These are phyloP conservation scores for Antitrichia curtipendula DNA, from an alignment of 225 moss, liverwort and hornwort genomes.

Conservation along the genomic window DNA sequence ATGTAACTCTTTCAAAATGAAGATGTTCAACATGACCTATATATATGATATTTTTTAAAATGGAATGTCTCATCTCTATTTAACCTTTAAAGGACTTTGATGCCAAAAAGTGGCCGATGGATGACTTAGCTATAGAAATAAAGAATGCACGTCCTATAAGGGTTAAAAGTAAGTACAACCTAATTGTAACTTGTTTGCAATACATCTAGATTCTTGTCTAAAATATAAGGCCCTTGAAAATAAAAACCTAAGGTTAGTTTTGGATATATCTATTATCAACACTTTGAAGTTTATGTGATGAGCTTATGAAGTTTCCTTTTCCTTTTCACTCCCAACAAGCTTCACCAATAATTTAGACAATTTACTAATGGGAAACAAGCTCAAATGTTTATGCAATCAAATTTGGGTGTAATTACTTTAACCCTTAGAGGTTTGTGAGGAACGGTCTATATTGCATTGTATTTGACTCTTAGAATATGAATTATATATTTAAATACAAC, in stretches of 20 bases:
- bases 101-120: too few species aligned
- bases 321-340: fast-evolving
- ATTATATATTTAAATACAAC: neutral
- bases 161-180: fast-evolving
- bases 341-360: neutral
- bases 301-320: fast-evolving
- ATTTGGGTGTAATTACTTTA: neutral
- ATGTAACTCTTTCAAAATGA: neutral
- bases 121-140: too few species aligned
- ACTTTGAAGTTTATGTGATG: neutral
- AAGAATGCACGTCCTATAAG: too few species aligned
- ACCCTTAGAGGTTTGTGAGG: fast-evolving
- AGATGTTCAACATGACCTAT: fast-evolving
- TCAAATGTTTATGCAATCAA: neutral
- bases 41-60: neutral
- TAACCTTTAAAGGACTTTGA: too few species aligned
- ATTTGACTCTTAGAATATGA: neutral
- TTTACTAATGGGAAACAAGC: neutral
- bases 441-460: fast-evolving
- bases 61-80: neutral
- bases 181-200: neutral
- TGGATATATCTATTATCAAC: too few species aligned
- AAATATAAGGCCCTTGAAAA: neutral
- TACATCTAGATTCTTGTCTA: neutral
- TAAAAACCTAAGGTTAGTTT: fast-evolving